Base-by-base conservation (phyloP, 352 stramenopile species). In the Phytopythium sindhum region DNA sequence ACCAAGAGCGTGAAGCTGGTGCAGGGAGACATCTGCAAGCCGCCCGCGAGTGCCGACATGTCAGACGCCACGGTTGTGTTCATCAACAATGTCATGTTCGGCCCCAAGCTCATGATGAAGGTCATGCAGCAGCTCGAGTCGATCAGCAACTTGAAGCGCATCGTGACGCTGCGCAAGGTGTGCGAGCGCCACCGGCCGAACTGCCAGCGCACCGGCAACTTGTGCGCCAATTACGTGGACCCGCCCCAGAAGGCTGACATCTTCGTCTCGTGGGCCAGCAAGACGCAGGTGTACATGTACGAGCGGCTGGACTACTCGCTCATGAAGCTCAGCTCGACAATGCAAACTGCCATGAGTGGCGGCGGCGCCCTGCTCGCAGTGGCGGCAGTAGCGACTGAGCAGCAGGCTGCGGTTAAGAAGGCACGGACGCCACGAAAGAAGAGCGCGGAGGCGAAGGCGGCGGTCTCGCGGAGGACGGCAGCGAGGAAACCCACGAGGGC, bases 31-130 rank as follows among this genome's bases (percentile, higher is more conserved):
- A 91, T 95, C 15, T 89, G 81, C 64, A 70, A 74, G 42, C 82
- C 84, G 50, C 81, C 84, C 3, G 70, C 76, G 28, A 57, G 67
- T 26, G 77, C 81, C 17, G 66, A 77, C 24, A 70, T 93, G 61
- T 78, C 77, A 72, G 84, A 93, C 31, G 86, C 86, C 24, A 93
- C 86, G 0, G 86, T 95, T 44, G 77, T 93, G 47, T 95, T 95
- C 61, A 91, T 95, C 65, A 95, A 95, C 69, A 94, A 94, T 60
- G 86, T 95, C 19, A 86, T 86, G 68, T 93, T 95, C 44, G 79
- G 82, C 0, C 86, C 86, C 19, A 73, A 77, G 51, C 75, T 93
- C 44, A 93, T 95, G 86, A 67, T 88, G 31, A 81, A 86, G 23
- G 77, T 93, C 23, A 69, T 88, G 63, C 69, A 78, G 44, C 75